Evolutionary conservation across 2,329 filamentous ascomycete species (phyloP).

Genomic region (Fusarium ramigenum): DNA sequence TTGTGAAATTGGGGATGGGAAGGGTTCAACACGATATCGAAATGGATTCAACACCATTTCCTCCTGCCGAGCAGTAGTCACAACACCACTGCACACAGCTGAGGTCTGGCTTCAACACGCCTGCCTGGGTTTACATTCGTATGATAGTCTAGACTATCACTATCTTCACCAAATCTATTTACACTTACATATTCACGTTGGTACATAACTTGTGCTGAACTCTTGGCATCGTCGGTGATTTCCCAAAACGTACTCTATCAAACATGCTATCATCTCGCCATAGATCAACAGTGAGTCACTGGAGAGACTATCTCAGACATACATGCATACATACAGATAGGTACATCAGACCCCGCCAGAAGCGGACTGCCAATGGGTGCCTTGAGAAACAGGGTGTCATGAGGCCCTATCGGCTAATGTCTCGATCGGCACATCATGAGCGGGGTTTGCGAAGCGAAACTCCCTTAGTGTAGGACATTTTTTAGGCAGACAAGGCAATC

Average conservation of each 20-base stretch:
- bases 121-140: constrained; percentile 19
- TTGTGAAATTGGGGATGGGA: background rate
- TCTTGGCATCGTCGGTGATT: background rate
- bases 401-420: constrained; percentile 9
- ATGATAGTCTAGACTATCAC: constrained; percentile 4
- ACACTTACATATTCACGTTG: background rate
- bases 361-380: constrained; percentile 6
- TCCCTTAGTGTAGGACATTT: background rate
- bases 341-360: background rate
- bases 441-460: background rate
- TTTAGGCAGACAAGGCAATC: constrained; percentile 20
- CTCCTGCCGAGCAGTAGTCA: background rate
- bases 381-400: constrained; percentile 30
- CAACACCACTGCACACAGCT: constrained; percentile 17
- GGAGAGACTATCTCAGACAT: background rate
- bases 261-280: background rate
- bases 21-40: too few relatives aligned
- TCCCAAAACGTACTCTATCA: background rate
- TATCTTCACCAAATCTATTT: background rate
- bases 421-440: constrained; percentile 8
- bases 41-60: constrained; percentile 13
- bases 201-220: background rate
- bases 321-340: too few relatives aligned
- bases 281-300: constrained; percentile 21
- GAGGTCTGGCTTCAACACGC: constrained; percentile 22